Base-by-base conservation (phyloP, 805 yeast genomes). In the Nakazawaea molendinolei region DNA sequence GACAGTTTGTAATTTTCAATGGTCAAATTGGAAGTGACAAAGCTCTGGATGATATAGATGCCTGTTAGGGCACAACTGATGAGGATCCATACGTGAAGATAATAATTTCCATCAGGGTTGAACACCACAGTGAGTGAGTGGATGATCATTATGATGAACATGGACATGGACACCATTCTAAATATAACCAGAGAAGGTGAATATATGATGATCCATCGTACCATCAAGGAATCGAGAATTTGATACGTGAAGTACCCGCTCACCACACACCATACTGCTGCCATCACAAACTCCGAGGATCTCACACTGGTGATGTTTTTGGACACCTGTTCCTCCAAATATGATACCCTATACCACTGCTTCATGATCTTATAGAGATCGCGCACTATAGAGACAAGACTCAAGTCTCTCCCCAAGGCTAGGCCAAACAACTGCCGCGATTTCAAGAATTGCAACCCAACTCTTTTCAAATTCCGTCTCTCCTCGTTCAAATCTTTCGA, bases 191-290 rank as follows among this genome's bases (percentile, higher is more conserved):
- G 97, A 1, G 84, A 68, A 1, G 86, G 79, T 39, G 87, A 82
- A 56, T 90, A 90, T 28, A 82, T 86, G 28, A 89, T 94, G 19
- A 90, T 85, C 95, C 97, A 90, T 29, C 97, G 68, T 20, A 86
- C 81, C 80, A 89, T 86, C 31, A 90, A 63, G 1, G 95, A 92
- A 51, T 89, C 96, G 23, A 90, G 62, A 3, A 86, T 85, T 1
- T 87, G 77, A 56, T 79, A 86, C 7, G 94, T 78, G 42, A 90
- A 63, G 50, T 86, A 86, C 2, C 86, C 86, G 1, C 95, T 76
- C 8, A 90, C 97, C 4, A 83, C 51, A 54, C 96, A 86, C 97
- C 97, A 90, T n/a, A 90, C 55, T 0, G 89, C 89, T 4, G 95
- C 82, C 41, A 87, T 61, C 41, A 86, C 67, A 47, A 80, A 81